phyloP scores from a whole-genome alignment of 306 rosid genomes.

The Malus orientalis region DNA sequence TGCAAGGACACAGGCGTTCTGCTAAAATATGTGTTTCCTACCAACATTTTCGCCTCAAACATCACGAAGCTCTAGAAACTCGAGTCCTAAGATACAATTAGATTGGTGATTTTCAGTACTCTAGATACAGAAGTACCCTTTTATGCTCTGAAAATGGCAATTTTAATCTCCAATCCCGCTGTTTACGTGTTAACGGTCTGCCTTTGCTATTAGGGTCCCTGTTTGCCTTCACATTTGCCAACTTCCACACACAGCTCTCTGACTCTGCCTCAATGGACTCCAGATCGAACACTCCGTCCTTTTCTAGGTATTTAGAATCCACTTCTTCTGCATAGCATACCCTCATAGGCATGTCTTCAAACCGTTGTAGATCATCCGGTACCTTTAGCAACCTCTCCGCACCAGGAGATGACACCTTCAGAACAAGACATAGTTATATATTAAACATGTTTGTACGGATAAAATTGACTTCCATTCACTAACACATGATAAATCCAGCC shows the following conservation, averaged over 20 bases:
- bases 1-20: not conserved
- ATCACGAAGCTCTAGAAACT: slow-evolving; percentile 8
- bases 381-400: slow-evolving; percentile 80
- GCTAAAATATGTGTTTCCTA: not conserved
- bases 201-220: slow-evolving; percentile 72
- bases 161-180: slow-evolving; percentile 81
- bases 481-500: not conserved
- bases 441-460: slow-evolving; percentile 5
- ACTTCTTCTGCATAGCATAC: slow-evolving; percentile 44
- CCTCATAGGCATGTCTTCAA: slow-evolving; percentile 71
- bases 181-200: slow-evolving; percentile 70
- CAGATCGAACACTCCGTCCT: slow-evolving; percentile 52
- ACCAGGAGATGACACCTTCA: slow-evolving; percentile 87
- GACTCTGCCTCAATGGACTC: slow-evolving; percentile 51
- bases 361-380: slow-evolving; percentile 69
- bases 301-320: slow-evolving; percentile 41
- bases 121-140: slow-evolving; percentile 60
- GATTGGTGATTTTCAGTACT: slow-evolving; percentile 24
- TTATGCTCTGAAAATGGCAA: slow-evolving; percentile 57
- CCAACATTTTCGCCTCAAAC: not conserved
- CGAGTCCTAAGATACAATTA: not conserved
- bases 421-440: slow-evolving; percentile 15
- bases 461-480: not conserved
- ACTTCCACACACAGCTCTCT: slow-evolving; percentile 71
- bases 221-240: slow-evolving; percentile 77